These are phyloP conservation scores for Suillus bovinus DNA, from an alignment of 768 basidiomycete genomes.

Conservation along the genomic window DNA sequence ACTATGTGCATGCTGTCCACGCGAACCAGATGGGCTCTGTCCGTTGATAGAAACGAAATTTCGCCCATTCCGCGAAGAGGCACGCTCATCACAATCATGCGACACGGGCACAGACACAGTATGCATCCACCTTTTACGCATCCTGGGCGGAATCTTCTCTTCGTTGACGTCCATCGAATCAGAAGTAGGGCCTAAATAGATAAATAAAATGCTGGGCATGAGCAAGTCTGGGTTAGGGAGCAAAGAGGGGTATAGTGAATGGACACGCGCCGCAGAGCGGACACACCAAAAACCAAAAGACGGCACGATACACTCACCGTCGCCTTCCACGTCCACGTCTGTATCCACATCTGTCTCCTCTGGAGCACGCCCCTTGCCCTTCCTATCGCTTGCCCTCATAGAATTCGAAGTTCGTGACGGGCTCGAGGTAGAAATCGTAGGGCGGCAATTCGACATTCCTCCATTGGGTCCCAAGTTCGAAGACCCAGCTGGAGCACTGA, in stretches of 20 bases:
- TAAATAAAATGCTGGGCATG: background rate
- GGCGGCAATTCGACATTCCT: background rate
- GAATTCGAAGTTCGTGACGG: background rate
- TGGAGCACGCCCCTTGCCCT: constrained; percentile 27
- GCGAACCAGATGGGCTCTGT: background rate
- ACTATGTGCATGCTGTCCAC: background rate
- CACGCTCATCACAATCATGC: background rate
- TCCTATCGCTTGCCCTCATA: constrained; percentile 15
- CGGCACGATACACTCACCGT: constrained; percentile 20
- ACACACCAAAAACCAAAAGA: no score
- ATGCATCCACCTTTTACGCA: constrained; percentile 52
- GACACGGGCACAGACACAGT: background rate
- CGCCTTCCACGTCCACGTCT: constrained; percentile 20
- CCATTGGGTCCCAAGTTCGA: background rate
- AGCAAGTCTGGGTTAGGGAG: background rate
- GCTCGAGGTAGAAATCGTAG: background rate
- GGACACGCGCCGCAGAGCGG: background rate
- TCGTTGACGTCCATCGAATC: constrained; percentile 21
- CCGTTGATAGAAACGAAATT: background rate
- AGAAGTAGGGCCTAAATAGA: constrained; percentile 6
- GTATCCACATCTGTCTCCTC: constrained; percentile 5
- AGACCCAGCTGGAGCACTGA: background rate
- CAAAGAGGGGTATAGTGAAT: background rate
- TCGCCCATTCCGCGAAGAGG: background rate
- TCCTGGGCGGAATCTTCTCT: constrained; percentile 58